These are phyloP conservation scores for Cladosporium sp. DNA, from an alignment of 2,329 filamentous ascomycete genomes.

Conservation along the genomic window DNA sequence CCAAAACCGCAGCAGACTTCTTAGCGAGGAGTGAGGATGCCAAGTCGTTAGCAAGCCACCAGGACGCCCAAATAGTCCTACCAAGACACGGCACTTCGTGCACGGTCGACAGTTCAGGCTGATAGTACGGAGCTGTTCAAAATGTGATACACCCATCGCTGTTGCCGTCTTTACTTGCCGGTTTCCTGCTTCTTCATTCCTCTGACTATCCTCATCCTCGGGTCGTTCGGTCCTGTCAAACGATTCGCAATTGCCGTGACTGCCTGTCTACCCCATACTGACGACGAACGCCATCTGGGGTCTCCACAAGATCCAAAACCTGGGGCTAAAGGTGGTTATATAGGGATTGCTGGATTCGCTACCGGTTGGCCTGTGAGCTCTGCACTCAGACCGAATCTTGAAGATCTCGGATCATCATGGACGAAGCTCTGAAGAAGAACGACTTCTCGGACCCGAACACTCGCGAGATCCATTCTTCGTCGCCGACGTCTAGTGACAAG, in stretches of 20 bases:
- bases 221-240: background rate
- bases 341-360: constrained; percentile 4
- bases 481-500: constrained; percentile 9
- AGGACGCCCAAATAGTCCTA: background rate
- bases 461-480: constrained; percentile 7
- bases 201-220: constrained; percentile 6
- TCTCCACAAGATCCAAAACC: constrained; percentile 4
- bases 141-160: background rate
- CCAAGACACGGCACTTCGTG: constrained; percentile 13
- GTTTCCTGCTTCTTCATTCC: background rate
- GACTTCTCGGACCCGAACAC: background rate
- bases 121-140: background rate
- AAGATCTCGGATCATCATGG: constrained; percentile 2
- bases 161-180: constrained; percentile 11
- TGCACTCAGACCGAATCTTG: background rate
- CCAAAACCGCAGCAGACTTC: no score
- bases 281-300: constrained; percentile 7
- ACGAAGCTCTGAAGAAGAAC: constrained; percentile 1
- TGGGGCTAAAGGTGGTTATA: constrained; percentile 2
- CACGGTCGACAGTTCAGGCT: constrained; percentile 9
- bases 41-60: constrained; percentile 10
- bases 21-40: background rate
- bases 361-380: background rate
- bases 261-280: constrained; percentile 7
- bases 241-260: background rate